These are phyloP conservation scores for Wallemia hederae DNA, from an alignment of 1,284 basidiomycete species.

Conservation along the genomic window DNA sequence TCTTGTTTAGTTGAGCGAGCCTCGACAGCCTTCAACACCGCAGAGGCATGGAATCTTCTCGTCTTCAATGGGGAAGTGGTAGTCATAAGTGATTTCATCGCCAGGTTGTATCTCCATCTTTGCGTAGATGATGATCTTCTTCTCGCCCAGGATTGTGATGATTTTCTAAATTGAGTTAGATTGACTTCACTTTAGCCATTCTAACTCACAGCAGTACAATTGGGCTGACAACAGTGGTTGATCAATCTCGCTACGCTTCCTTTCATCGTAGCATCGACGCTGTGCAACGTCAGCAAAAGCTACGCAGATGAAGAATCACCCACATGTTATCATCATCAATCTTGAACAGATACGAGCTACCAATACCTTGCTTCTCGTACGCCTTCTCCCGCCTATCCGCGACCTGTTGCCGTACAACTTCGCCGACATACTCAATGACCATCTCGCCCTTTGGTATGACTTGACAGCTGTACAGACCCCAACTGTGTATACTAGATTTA, in stretches of 20 bases:
- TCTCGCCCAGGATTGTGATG: constrained; percentile 89
- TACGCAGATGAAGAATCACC: not conserved
- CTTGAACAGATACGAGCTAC: constrained; percentile 74
- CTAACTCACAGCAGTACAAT: not conserved
- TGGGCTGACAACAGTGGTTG: not conserved
- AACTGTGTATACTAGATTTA: constrained; percentile 86
- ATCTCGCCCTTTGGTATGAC: constrained; percentile 80
- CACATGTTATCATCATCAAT: constrained; percentile 61
- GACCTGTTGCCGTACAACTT: constrained; percentile 77
- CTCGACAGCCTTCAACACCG: constrained; percentile 56
- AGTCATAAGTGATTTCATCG: constrained; percentile 83
- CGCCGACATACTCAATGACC: constrained; percentile 99
- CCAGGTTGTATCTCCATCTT: constrained; percentile 76
- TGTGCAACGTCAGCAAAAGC: constrained; percentile 8
- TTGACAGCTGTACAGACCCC: constrained; percentile 89
- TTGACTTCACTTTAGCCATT: not conserved
- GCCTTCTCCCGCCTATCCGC: constrained; percentile 90
- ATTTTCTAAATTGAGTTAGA: constrained; percentile 30
- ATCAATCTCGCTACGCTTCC: constrained; percentile 67
- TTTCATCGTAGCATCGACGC: constrained; percentile 90
- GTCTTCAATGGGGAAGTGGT: constrained; percentile 75
- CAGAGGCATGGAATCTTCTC: constrained; percentile 74
- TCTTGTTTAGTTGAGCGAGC: constrained; percentile 45
- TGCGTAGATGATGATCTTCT: constrained; percentile 97
- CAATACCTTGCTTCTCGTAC: constrained; percentile 85